Evolutionary conservation across 2,329 filamentous ascomycete species (phyloP).

Genomic region (Pleochaeta shiraiana): DNA sequence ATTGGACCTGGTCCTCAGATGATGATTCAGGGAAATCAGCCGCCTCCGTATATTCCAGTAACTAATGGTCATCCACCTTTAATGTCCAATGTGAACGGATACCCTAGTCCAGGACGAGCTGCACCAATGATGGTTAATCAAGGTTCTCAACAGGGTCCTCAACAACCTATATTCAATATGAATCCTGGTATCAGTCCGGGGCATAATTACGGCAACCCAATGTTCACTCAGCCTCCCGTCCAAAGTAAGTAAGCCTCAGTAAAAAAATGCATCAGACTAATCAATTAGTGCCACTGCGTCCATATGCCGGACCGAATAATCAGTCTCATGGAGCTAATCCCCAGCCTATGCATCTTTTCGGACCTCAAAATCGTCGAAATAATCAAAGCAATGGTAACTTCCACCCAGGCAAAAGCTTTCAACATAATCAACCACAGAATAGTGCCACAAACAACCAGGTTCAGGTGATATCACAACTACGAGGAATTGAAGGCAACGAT

Average conservation of each 20-base stretch:
- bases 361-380: slow-evolving; percentile 30
- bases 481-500: slow-evolving; percentile 22
- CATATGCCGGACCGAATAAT: slow-evolving; percentile 33
- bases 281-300: slow-evolving; percentile 33
- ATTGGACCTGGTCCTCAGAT: slow-evolving; percentile 54
- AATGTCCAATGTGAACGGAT: slow-evolving; percentile 49
- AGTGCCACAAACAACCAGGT: slow-evolving; percentile 20
- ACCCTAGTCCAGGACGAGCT: slow-evolving; percentile 68
- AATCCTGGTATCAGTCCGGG: slow-evolving; percentile 53
- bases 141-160: slow-evolving; percentile 78
- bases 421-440: slow-evolving; percentile 21
- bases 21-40: slow-evolving; percentile 52
- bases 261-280: not conserved
- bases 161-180: slow-evolving; percentile 43
- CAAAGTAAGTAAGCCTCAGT: slow-evolving; percentile 36
- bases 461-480: slow-evolving; percentile 20
- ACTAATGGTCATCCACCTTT: slow-evolving; percentile 31
- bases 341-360: slow-evolving; percentile 37
- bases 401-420: slow-evolving; percentile 29
- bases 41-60: slow-evolving; percentile 38
- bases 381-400: slow-evolving; percentile 27
- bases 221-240: slow-evolving; percentile 47
- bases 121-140: slow-evolving; percentile 92
- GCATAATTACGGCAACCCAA: slow-evolving; percentile 31
- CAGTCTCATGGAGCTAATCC: slow-evolving; percentile 40